Conservation (phyloP, 2,329 filamentous ascomycete species). For the Xylaria sp. region DNA sequence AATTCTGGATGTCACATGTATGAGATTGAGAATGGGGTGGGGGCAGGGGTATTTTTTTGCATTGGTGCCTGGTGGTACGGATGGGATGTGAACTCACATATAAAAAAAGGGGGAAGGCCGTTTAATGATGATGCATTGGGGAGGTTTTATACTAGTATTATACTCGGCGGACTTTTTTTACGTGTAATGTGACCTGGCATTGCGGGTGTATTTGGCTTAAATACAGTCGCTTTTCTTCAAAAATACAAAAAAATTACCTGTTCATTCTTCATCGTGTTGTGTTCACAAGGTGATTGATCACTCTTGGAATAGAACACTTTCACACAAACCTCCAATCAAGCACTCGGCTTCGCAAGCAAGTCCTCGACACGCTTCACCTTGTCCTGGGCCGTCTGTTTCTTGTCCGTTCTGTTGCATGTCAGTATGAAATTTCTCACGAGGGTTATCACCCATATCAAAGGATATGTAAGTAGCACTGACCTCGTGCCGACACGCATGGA, state of each 20-base stretch:
- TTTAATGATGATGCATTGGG: slow-evolving; percentile 2
- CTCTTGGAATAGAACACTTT: no score
- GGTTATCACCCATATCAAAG: no score
- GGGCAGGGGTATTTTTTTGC: no score
- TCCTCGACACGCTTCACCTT: slow-evolving; percentile 64
- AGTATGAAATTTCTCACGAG: neutral
- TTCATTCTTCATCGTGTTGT: no score
- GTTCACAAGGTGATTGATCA: no score
- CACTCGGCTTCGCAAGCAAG: slow-evolving; percentile 36
- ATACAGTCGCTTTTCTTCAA: neutral
- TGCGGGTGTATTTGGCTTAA: neutral
- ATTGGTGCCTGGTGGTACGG: no score
- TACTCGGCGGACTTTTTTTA: neutral
- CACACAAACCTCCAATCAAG: no score
- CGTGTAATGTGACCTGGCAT: slow-evolving; percentile 9
- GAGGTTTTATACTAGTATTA: slow-evolving; percentile 1
- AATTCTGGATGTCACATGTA: neutral
- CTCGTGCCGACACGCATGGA: slow-evolving; percentile 81
- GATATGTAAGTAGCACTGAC: slow-evolving; percentile 38
- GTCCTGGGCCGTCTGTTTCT: slow-evolving; percentile 72
- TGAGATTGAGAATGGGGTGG: neutral
- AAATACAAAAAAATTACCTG: neutral
- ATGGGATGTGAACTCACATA: neutral
- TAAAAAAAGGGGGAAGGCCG: neutral
- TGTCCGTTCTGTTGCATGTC: slow-evolving; percentile 61